Evolutionary conservation across 441 rosid genomes (phyloP).

Genomic region (Croton laevigatus): DNA sequence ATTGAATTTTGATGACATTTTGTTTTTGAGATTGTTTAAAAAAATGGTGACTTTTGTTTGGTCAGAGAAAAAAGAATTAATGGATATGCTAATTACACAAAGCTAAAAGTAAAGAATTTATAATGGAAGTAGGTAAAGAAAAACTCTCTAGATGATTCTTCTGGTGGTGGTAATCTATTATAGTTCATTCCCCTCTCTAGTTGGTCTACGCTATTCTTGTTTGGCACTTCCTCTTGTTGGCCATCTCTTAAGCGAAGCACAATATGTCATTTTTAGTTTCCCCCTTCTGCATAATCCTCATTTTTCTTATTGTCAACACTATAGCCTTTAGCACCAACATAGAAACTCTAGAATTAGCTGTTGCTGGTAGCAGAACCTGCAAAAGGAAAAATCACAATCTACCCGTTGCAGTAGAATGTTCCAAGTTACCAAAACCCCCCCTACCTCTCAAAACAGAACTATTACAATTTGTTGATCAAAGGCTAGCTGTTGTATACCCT

Average conservation of each 20-base stretch:
- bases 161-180: constrained; percentile 4
- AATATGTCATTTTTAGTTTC: constrained; percentile 18
- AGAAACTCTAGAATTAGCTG: constrained; percentile 19
- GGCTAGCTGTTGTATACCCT: constrained; percentile 67
- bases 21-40: neutral
- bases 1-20: neutral
- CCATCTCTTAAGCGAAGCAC: constrained; percentile 2
- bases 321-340: constrained; percentile 19
- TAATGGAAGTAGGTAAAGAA: constrained; percentile 5
- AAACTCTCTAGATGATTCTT: constrained; percentile 6
- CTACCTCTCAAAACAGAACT: constrained; percentile 25
- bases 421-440: constrained; percentile 20
- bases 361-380: constrained; percentile 28
- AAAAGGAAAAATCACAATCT: constrained; percentile 8
- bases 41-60: neutral
- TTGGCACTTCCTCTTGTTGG: constrained; percentile 16
- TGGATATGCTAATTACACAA: neutral
- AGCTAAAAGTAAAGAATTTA: constrained; percentile 1
- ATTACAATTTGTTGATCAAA: constrained; percentile 51
- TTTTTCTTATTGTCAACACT: constrained; percentile 20
- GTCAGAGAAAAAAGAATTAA: neutral
- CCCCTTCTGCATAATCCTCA: constrained; percentile 22
- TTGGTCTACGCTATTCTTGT: constrained; percentile 15
- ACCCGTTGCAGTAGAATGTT: constrained; percentile 23
- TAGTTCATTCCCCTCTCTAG: neutral